A percentile compares a stretch with the other conserved stretches of the same genome.
These are phyloP conservation scores for Diversispora epigaea DNA, from an alignment of 192 early-diverging fungal species.

Conservation along the genomic window DNA sequence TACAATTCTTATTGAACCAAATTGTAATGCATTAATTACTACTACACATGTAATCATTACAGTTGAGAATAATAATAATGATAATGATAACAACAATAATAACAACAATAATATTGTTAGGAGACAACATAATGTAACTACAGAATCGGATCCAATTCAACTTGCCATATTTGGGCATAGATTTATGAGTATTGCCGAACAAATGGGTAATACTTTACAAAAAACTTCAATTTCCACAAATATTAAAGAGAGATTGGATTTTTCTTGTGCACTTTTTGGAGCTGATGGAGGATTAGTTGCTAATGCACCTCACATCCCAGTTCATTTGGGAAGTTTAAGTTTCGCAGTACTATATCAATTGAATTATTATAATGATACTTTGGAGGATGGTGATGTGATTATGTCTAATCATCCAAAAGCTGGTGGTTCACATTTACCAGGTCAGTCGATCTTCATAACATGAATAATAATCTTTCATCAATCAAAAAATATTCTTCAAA, in stretches of 20 bases:
- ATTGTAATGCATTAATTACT: slow-evolving; percentile 75
- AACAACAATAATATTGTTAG: too few species aligned
- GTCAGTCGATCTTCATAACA: slow-evolving; percentile 3
- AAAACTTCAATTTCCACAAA: slow-evolving; percentile 95
- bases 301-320: slow-evolving; percentile 88
- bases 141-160: slow-evolving; percentile 82
- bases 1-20: slow-evolving; percentile 84
- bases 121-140: slow-evolving; percentile 39
- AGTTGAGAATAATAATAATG: slow-evolving; percentile 43
- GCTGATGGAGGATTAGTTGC: slow-evolving; percentile 81
- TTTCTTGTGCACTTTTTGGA: slow-evolving; percentile 95
- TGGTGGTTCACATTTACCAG: slow-evolving; percentile 91
- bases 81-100: too few species aligned
- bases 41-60: slow-evolving; percentile 63
- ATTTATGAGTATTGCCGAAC: slow-evolving; percentile 98
- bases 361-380: slow-evolving; percentile 58
- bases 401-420: slow-evolving; percentile 95
- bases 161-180: slow-evolving; percentile 91
- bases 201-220: slow-evolving; percentile 93
- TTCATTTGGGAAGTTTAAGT: slow-evolving; percentile 92
- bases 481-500: not conserved
- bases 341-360: slow-evolving; percentile 94
- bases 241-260: slow-evolving; percentile 97
- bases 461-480: not conserved
- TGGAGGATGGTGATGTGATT: slow-evolving; percentile 91